Conservation (phyloP, 345 rosid genomes). For the Firmiana major region DNA sequence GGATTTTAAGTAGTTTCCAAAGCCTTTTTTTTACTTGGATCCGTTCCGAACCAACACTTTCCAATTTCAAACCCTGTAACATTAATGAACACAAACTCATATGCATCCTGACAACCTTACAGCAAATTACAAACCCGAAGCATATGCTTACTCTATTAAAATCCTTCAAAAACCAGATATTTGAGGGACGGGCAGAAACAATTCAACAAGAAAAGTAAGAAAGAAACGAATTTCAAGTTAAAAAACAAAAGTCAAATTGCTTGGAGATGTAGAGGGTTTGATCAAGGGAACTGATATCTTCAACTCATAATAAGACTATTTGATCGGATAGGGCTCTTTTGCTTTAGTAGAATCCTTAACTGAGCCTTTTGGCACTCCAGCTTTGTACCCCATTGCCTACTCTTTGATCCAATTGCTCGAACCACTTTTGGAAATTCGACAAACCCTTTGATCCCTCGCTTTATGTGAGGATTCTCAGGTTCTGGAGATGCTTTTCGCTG, state of each 20-base stretch:
- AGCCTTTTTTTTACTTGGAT: neutral
- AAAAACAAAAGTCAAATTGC: neutral
- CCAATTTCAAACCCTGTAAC: neutral
- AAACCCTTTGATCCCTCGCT: slow-evolving; percentile 81
- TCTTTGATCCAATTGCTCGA: slow-evolving; percentile 61
- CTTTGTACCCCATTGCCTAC: slow-evolving; percentile 75
- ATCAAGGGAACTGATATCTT: slow-evolving; percentile 1
- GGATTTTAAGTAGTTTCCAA: neutral
- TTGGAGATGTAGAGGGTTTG: neutral
- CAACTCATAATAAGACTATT: slow-evolving; percentile 31
- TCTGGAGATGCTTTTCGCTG: slow-evolving; percentile 42
- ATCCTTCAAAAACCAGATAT: slow-evolving; percentile 4
- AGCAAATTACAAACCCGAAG: slow-evolving; percentile 19
- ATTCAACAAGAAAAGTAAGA: slow-evolving; percentile 11
- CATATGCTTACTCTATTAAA: neutral
- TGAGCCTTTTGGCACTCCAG: slow-evolving; percentile 80
- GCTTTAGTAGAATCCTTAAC: slow-evolving; percentile 68
- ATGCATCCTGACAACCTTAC: slow-evolving; percentile 3
- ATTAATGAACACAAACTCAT: slow-evolving; percentile 9
- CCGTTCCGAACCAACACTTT: slow-evolving; percentile 22
- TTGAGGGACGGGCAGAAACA: neutral
- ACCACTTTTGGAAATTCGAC: slow-evolving; percentile 79
- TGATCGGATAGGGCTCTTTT: slow-evolving; percentile 47
- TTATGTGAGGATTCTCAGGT: slow-evolving; percentile 80
- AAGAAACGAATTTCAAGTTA: neutral